phyloP scores from a whole-genome alignment of 2,329 filamentous ascomycete species.

The Beauveria brongniartii region DNA sequence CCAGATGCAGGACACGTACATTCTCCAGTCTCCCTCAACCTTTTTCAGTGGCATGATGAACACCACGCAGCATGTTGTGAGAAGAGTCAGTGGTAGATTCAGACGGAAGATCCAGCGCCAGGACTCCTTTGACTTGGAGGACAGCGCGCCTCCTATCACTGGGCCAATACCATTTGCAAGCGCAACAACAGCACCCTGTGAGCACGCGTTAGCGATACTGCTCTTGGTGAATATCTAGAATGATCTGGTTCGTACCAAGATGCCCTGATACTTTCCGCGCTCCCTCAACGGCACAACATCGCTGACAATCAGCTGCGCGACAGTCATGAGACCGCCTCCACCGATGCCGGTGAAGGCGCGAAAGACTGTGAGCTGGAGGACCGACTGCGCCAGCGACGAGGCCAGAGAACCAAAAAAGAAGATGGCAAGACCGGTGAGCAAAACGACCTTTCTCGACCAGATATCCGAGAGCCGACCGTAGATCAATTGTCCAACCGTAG shows the following conservation, averaged over 20 bases:
- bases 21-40: constrained; percentile 42
- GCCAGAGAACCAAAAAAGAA: constrained; percentile 37
- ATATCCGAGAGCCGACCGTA: constrained; percentile 39
- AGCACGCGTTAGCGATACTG: neutral
- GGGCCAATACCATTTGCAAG: constrained; percentile 47
- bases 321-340: constrained; percentile 63
- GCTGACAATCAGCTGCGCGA: constrained; percentile 61
- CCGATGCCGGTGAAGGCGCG: constrained; percentile 45
- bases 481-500: constrained; percentile 38
- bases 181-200: constrained; percentile 40
- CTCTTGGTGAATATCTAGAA: neutral
- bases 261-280: constrained; percentile 65
- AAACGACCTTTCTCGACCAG: constrained; percentile 35
- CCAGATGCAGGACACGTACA: constrained; percentile 20
- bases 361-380: constrained; percentile 32
- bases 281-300: constrained; percentile 63
- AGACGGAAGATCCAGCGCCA: constrained; percentile 48
- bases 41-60: constrained; percentile 51
- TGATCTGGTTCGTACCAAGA: constrained; percentile 25
- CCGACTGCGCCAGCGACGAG: constrained; percentile 32
- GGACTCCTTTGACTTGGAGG: constrained; percentile 35
- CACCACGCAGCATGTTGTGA: constrained; percentile 38
- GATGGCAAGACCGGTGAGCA: constrained; percentile 30
- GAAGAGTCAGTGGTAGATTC: constrained; percentile 42
- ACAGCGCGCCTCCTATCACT: constrained; percentile 43